Evolutionary conservation across 2,329 filamentous ascomycete species (phyloP).

Genomic region (Ceratocystis albifundus): DNA sequence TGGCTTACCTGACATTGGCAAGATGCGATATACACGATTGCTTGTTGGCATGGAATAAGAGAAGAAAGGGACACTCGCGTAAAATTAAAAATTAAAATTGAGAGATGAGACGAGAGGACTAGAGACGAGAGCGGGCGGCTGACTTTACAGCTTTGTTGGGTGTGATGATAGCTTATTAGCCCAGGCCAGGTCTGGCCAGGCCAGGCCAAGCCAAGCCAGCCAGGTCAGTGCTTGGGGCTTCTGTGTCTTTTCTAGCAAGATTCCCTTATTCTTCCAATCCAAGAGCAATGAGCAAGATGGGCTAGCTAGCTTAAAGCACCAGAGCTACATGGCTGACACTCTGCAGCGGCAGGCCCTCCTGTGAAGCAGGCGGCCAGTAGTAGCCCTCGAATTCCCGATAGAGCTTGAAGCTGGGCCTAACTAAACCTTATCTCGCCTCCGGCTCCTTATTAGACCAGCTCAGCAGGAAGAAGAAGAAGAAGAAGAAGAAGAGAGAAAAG

Average conservation of each 20-base stretch:
- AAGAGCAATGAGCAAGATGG: no score
- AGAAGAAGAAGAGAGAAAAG: conserved; percentile 5
- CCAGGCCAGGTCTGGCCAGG: no score
- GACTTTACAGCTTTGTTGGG: neutral
- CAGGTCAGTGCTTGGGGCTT: no score
- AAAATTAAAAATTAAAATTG: conserved; percentile 10
- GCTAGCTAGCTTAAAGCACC: no score
- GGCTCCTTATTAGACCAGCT: conserved; percentile 2
- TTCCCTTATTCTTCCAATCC: no score
- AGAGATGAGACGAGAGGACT: conserved; percentile 3
- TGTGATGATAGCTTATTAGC: no score
- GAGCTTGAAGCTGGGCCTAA: neutral
- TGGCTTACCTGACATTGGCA: neutral
- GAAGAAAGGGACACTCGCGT: neutral
- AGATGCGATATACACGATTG: neutral
- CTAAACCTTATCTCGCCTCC: conserved; percentile 1
- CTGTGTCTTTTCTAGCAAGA: no score
- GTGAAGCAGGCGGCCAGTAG: no score
- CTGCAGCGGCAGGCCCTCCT: no score
- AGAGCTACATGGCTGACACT: no score
- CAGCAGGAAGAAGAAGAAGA: neutral
- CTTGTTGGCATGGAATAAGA: neutral
- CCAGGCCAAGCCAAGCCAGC: no score
- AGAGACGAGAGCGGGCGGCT: neutral
- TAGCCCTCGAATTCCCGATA: neutral